phyloP scores from a whole-genome alignment of 257 asterid species.

The Solanum chiquidenum region DNA sequence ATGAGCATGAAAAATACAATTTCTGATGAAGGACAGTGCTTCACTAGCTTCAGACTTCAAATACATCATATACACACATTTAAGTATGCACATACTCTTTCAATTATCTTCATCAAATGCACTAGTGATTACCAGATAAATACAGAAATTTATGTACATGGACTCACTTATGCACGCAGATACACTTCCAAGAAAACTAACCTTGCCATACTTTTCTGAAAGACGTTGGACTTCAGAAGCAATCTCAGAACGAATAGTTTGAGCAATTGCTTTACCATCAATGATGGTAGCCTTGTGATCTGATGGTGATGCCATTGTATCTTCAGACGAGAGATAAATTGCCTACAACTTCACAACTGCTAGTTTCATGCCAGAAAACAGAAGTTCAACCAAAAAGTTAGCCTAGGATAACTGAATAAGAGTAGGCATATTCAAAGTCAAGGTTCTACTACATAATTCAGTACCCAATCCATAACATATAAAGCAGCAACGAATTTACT shows the following conservation, averaged over 20 bases:
- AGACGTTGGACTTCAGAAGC: slow-evolving; percentile 49
- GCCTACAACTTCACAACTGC: background rate
- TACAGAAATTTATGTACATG: background rate
- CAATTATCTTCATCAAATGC: background rate
- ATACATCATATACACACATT: background rate
- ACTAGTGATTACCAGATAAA: background rate
- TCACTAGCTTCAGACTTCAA: background rate
- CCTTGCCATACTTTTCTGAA: slow-evolving; percentile 58
- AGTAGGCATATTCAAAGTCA: background rate
- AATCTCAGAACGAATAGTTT: slow-evolving; percentile 63
- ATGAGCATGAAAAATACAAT: background rate
- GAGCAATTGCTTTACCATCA: slow-evolving; percentile 76
- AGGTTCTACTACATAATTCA: background rate
- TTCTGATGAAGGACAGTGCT: background rate
- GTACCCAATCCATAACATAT: background rate
- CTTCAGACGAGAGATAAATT: background rate
- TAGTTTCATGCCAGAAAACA: background rate
- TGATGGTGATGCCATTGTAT: slow-evolving; percentile 38
- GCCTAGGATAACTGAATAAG: background rate
- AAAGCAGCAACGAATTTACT: background rate
- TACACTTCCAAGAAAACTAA: slow-evolving; percentile 4
- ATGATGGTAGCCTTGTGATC: slow-evolving; percentile 59
- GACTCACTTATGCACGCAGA: background rate
- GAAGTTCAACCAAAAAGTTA: background rate
- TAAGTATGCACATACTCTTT: background rate